Conservation (phyloP, 805 yeast species). For the Vanderwaltozyma polyspora region DNA sequence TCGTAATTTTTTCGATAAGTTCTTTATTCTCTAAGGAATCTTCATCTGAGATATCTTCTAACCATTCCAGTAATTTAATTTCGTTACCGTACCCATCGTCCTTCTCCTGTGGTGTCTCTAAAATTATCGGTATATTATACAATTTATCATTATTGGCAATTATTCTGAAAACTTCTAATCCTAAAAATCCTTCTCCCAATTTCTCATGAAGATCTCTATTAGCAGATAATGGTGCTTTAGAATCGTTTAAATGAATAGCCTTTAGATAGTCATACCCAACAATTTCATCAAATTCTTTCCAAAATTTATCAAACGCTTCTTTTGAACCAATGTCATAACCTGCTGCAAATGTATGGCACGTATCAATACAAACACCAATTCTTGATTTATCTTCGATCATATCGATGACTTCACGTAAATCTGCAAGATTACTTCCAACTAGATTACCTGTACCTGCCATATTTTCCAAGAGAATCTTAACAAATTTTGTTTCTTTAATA, state of each 20-base stretch:
- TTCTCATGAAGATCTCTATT: slow-evolving; percentile 86
- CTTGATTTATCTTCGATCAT: slow-evolving; percentile 69
- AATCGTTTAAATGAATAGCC: slow-evolving; percentile 86
- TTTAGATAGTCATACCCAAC: slow-evolving; percentile 67
- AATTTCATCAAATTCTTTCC: slow-evolving; percentile 62
- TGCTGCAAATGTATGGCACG: slow-evolving; percentile 94
- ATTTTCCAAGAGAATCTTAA: slow-evolving; percentile 83
- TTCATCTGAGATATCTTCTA: slow-evolving; percentile 28
- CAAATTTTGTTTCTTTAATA: slow-evolving; percentile 58
- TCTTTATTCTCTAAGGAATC: slow-evolving; percentile 40
- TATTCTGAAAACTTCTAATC: slow-evolving; percentile 71
- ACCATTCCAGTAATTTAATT: slow-evolving; percentile 72
- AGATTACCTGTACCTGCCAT: slow-evolving; percentile 97
- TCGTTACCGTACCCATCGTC: slow-evolving; percentile 73
- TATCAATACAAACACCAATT: slow-evolving; percentile 93
- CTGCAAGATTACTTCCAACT: slow-evolving; percentile 73
- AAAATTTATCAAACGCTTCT: slow-evolving; percentile 49
- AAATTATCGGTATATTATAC: slow-evolving; percentile 58
- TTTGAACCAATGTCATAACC: slow-evolving; percentile 76
- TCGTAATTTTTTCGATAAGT: slow-evolving; percentile 35
- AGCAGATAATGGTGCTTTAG: slow-evolving; percentile 86
- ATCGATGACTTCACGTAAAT: slow-evolving; percentile 62
- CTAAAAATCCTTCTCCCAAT: slow-evolving; percentile 80
- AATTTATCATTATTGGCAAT: slow-evolving; percentile 60
- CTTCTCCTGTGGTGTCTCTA: slow-evolving; percentile 75